A percentile compares a stretch with the other conserved stretches of the same genome.
phyloP scores from a whole-genome alignment of 768 basidiomycete genomes.

The Kwoniella sp. region DNA sequence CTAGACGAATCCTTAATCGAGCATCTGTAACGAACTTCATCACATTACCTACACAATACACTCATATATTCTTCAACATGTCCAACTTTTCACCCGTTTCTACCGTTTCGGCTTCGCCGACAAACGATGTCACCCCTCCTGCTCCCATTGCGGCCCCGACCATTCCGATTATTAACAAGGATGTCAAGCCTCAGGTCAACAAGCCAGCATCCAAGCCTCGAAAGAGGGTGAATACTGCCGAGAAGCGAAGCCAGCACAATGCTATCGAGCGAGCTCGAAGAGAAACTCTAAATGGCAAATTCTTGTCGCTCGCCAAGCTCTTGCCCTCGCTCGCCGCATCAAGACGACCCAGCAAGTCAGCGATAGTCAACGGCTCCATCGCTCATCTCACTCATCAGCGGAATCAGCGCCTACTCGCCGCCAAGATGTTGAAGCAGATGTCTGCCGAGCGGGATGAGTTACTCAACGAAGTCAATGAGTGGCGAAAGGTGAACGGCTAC shows the following conservation, averaged over 20 bases:
- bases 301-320: conserved; percentile 83
- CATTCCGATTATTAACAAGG: conserved; percentile 4
- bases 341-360: conserved; percentile 91
- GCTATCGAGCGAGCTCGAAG: conserved; percentile 92
- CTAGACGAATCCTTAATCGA: neutral
- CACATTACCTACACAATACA: neutral
- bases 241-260: conserved; percentile 94
- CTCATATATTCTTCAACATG: conserved; percentile 15
- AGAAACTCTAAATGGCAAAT: conserved; percentile 89
- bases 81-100: conserved; percentile 38
- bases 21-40: neutral
- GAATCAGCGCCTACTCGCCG: conserved; percentile 76
- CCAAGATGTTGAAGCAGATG: conserved; percentile 76
- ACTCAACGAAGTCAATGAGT: conserved; percentile 88
- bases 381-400: conserved; percentile 72
- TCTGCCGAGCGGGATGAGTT: conserved; percentile 83
- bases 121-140: conserved; percentile 6
- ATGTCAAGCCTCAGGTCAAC: conserved; percentile 3
- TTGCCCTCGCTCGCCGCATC: conserved; percentile 88
- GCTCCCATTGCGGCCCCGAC: conserved; percentile 8
- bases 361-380: conserved; percentile 95
- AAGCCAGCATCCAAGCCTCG: conserved; percentile 65
- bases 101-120: conserved; percentile 4
- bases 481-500: conserved; percentile 73
- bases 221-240: conserved; percentile 91